Base-by-base conservation (phyloP, 2,329 filamentous ascomycete genomes). In the Clonostachys byssicola region DNA sequence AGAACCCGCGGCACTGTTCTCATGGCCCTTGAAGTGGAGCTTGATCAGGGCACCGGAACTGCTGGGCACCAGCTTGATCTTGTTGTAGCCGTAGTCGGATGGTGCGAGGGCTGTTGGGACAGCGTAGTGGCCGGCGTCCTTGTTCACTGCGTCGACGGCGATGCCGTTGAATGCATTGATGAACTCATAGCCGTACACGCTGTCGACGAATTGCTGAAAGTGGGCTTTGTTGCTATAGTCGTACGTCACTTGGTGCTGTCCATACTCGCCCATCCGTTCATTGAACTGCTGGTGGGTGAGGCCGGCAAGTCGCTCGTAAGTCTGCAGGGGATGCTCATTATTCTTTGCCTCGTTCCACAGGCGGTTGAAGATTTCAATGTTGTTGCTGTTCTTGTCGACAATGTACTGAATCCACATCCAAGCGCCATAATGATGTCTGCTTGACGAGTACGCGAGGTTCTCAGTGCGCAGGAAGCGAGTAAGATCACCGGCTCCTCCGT, bases 61-160 rank as follows among this genome's bases (percentile, higher is more conserved):
- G 43, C 43, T 44, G 12, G 43, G 43, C n/a, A 30, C 34, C 14
- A 44, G 43, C 43, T 36, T 16, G 10, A 44, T 44, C 14, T 17
- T 44, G 43, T 44, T 44, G 43, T 44, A 44, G 43, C 43, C 43
- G 34, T 44, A 44, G 43, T 44, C 43, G 9, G 43, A 44, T 12
- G 43, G 43, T n/a, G 43, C 43, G 12, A 17, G 43, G 34, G 43
- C 43, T n/a, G 23, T 12, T 13, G 30, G 30, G 5, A 44, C 43
- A 4, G 43, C 43, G 34, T 44, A 44, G 34, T 44, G 43, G 2
- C 43, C 43, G 6, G 43, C 43, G 7, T 16, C 34, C 34, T 44
- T n/a, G 34, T 44, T 44, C 33, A 44, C 43, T n/a, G 43, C 43
- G 12, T 39, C 43, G 12, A 44, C 43, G n/a, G 34, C 30, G 16